Evolutionary conservation across 768 basidiomycete genomes (phyloP).

Genomic region (Tulasnella sp.): DNA sequence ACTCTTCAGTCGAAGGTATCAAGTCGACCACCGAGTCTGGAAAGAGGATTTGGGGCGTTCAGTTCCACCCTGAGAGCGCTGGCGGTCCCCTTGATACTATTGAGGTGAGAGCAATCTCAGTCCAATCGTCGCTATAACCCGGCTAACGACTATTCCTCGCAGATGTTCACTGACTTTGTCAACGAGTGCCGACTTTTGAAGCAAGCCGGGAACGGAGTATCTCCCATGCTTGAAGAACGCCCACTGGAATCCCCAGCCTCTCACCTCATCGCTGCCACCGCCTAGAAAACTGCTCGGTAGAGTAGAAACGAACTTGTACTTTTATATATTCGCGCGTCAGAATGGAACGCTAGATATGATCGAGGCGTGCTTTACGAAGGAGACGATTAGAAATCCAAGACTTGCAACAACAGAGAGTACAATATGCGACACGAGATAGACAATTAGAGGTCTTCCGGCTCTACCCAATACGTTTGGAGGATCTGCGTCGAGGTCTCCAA

Average conservation of each 20-base stretch:
- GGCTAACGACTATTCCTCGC: conserved; percentile 6
- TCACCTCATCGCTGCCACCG: conserved; percentile 7
- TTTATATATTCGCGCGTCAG: background rate
- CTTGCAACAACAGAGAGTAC: background rate
- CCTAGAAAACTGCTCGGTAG: background rate
- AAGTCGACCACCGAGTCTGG: conserved; percentile 87
- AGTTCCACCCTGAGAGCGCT: conserved; percentile 98
- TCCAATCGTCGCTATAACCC: background rate
- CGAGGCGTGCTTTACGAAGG: background rate
- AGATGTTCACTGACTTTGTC: conserved; percentile 95
- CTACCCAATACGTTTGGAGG: conserved; percentile 12
- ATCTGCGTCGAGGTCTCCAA: conserved; percentile 12
- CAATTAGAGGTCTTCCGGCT: background rate
- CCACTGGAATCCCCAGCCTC: background rate
- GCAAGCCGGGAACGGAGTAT: background rate
- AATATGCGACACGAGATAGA: background rate
- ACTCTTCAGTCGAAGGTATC: conserved; percentile 97
- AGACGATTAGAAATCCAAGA: background rate
- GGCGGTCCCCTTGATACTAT: conserved; percentile 99
- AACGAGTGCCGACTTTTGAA: conserved; percentile 58
- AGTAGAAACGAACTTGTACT: background rate
- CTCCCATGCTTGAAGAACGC: conserved; percentile 9
- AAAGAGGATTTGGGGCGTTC: conserved; percentile 93
- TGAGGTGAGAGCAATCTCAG: conserved; percentile 49
- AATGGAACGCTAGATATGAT: background rate